Base-by-base conservation (phyloP, 495 filamentous ascomycete species). In the Barbatosphaeria neglecta region DNA sequence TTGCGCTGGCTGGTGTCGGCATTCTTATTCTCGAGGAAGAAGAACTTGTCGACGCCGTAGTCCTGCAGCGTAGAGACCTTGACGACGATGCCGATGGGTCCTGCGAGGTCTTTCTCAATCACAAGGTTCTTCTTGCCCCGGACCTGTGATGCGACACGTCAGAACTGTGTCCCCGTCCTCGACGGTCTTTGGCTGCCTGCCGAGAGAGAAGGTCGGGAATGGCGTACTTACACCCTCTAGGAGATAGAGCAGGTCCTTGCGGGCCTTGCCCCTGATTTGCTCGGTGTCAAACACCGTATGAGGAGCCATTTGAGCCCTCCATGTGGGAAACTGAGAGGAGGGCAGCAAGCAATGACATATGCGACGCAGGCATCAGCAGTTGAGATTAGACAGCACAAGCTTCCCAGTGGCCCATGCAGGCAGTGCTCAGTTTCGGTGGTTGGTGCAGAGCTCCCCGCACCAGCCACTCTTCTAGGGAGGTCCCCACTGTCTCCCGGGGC, bases 51-150 rank as follows among this genome's bases (percentile, higher is more conserved):
- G 55, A 97, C 88, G 15, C 93, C 93, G 71, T 97, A 94, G 54
- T 99, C 90, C 55, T 79, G 69, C 25, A 76, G 50, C 6, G 67
- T 77, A 38, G 93, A 95, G 58, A 95, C 92, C 61, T 95, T 96
- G 68, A 93, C 84, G 58, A 97, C 83, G 46, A 93, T 75, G 41
- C 87, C 86, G 43, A 99, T 75, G 27, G 88, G 84, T 31, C 90
- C 90, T 52, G 90, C 88, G 54, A 99, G 75, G 55, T 82, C 77
- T 64, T 86, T 84, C 61, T 96, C 90, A 57, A 97, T 82, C 45
- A 97, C 84, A 50, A 99, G 75, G 66, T 95, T 95, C 74, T 99
- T 99, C 80, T 96, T 97, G 47, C 93, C 93, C 60, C 87, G 83
- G 50, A 95, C 85, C 92, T 98, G 58, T 43, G 42, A 41, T 25